Conservation (phyloP, 805 yeast genomes). For the Metschnikowia hibisci region DNA sequence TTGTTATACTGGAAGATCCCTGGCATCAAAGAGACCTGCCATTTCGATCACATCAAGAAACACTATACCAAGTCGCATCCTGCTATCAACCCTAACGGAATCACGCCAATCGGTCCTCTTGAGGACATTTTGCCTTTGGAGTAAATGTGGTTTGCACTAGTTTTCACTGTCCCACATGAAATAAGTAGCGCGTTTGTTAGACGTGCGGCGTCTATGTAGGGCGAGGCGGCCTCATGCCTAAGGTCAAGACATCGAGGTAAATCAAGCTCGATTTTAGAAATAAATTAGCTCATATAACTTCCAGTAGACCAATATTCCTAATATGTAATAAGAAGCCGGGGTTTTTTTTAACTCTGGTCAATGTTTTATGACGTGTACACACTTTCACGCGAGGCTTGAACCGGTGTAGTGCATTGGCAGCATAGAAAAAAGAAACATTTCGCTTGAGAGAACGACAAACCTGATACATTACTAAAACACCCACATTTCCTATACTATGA, state of each 20-base stretch:
- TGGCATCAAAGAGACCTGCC: conserved; percentile 73
- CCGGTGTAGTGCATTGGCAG: conserved; percentile 6
- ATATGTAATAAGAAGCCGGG: too few species aligned
- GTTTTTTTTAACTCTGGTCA: too few species aligned
- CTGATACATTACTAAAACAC: background rate
- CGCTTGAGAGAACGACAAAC: conserved; percentile 2
- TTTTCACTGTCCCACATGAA: background rate
- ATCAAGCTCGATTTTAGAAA: too few species aligned
- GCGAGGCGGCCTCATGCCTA: background rate
- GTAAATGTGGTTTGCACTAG: background rate
- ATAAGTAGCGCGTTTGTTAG: conserved; percentile 1
- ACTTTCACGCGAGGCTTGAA: conserved; percentile 1
- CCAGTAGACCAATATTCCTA: too few species aligned
- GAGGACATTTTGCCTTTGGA: conserved; percentile 56
- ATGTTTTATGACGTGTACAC: background rate
- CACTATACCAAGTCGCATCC: conserved; percentile 88
- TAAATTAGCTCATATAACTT: too few species aligned
- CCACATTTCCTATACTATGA: conserved; percentile 8
- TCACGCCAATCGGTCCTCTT: conserved; percentile 86
- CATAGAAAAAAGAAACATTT: conserved; percentile 6
- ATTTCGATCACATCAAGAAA: conserved; percentile 84
- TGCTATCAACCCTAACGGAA: conserved; percentile 73
- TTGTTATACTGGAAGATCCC: conserved; percentile 76
- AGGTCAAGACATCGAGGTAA: too few species aligned
- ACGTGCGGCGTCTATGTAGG: background rate